phyloP scores from a whole-genome alignment of 768 basidiomycete genomes.

The Harrya chromipes region DNA sequence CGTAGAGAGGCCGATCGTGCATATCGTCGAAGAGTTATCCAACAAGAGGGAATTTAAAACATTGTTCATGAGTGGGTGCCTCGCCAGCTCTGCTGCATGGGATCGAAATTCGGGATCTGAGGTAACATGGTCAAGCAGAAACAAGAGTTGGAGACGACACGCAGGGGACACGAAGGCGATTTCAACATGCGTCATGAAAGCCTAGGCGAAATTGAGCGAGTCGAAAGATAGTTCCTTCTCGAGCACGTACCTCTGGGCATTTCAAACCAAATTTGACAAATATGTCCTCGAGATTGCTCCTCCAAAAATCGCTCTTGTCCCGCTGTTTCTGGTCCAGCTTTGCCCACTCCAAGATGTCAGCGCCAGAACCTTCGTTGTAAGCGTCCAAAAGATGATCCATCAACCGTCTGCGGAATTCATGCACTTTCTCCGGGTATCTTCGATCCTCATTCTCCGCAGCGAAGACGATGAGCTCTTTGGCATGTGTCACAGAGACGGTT shows the following conservation, averaged over 20 bases:
- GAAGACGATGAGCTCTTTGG: constrained; percentile 67
- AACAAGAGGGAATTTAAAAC: constrained; percentile 66
- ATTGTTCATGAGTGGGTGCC: constrained; percentile 60
- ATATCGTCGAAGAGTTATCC: constrained; percentile 72
- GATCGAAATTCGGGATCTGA: constrained; percentile 51
- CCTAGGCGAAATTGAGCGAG: constrained; percentile 40
- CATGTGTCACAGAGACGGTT: constrained; percentile 53
- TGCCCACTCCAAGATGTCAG: constrained; percentile 75
- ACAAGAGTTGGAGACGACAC: constrained; percentile 66
- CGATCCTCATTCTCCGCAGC: constrained; percentile 52
- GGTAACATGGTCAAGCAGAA: constrained; percentile 61
- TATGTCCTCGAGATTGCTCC: constrained; percentile 73
- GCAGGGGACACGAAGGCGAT: constrained; percentile 56
- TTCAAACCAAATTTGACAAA: constrained; percentile 62
- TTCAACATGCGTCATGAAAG: constrained; percentile 66
- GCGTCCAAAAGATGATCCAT: constrained; percentile 76
- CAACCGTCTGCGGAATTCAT: constrained; percentile 64
- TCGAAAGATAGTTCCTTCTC: constrained; percentile 6
- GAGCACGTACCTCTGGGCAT: constrained; percentile 56
- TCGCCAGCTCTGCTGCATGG: constrained; percentile 49
- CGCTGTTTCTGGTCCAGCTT: constrained; percentile 61
- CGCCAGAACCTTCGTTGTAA: constrained; percentile 68
- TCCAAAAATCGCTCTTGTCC: constrained; percentile 63
- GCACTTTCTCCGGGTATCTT: constrained; percentile 46
- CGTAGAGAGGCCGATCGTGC: constrained; percentile 59